These are phyloP conservation scores for Metschnikowia colocasiae DNA, from an alignment of 805 yeast genomes.

Conservation along the genomic window DNA sequence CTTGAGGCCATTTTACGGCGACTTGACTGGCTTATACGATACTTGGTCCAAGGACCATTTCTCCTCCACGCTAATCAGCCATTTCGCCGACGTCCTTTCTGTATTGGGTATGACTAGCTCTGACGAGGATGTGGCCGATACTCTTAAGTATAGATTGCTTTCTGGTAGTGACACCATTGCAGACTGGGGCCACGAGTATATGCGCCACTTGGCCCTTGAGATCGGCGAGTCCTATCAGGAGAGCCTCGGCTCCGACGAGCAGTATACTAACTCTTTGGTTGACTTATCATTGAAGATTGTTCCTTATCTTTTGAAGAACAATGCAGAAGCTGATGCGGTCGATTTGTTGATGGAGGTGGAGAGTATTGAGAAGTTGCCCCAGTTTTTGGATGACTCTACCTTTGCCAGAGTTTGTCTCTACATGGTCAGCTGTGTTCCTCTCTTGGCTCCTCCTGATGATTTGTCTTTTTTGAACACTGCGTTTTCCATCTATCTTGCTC, in stretches of 20 bases:
- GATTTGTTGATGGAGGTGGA: conserved; percentile 90
- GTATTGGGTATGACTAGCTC: conserved; percentile 94
- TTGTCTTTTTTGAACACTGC: conserved; percentile 83
- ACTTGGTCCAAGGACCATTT: conserved; percentile 48
- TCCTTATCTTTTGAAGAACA: conserved; percentile 87
- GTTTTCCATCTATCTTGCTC: conserved; percentile 73
- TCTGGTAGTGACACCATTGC: conserved; percentile 57
- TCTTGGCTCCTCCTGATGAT: conserved; percentile 94
- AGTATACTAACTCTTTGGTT: conserved; percentile 43
- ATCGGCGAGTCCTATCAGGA: conserved; percentile 83
- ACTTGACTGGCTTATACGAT: conserved; percentile 61
- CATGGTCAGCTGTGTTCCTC: conserved; percentile 94
- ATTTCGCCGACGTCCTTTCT: conserved; percentile 84
- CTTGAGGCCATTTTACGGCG: conserved; percentile 78
- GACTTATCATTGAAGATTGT: conserved; percentile 72
- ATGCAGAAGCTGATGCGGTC: conserved; percentile 98
- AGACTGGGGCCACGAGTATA: conserved; percentile 98
- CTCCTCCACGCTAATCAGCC: conserved; percentile 40
- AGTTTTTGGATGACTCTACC: conserved; percentile 79
- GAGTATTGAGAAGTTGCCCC: conserved; percentile 74
- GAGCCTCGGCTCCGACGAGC: conserved; percentile 35
- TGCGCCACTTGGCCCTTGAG: conserved; percentile 92
- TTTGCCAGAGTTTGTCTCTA: conserved; percentile 88
- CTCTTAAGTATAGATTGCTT: conserved; percentile 71
- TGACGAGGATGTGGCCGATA: conserved; percentile 73